phyloP scores from a whole-genome alignment of 208 protist species.

The Trypanosoma avium region DNA sequence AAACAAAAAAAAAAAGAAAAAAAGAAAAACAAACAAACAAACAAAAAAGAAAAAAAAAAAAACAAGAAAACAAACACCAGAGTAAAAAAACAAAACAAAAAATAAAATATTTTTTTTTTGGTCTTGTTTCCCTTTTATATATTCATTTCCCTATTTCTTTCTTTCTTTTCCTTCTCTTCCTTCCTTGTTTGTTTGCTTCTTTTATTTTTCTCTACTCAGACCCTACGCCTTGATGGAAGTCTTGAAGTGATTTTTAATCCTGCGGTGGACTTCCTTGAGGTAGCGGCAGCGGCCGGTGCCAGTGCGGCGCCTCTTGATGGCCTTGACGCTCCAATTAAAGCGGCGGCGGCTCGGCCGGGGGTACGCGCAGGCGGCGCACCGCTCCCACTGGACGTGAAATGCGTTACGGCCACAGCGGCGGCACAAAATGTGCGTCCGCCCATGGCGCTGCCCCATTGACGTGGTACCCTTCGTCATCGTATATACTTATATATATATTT shows the following conservation, averaged over 20 bases:
- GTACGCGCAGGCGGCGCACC: constrained; percentile 98
- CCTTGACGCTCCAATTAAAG: constrained; percentile 98
- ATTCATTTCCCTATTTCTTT: too few species aligned
- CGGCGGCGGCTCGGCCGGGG: constrained; percentile 95
- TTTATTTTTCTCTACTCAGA: too few species aligned
- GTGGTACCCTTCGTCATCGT: constrained; percentile 91
- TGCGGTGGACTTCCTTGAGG: constrained; percentile 96
- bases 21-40: constrained; percentile 23
- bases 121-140: too few species aligned
- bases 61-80: background rate
- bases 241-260: constrained; percentile 98
- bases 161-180: too few species aligned
- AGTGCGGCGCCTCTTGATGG: constrained; percentile 97
- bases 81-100: too few species aligned
- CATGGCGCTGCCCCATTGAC: constrained; percentile 88
- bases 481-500: constrained; percentile 18
- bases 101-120: too few species aligned
- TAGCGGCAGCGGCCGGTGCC: constrained; percentile 98
- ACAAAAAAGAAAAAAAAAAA: background rate
- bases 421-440: constrained; percentile 97
- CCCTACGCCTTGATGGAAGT: constrained; percentile 73
- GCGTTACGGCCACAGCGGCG: constrained; percentile 96
- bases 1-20: too few species aligned
- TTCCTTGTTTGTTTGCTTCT: too few species aligned
- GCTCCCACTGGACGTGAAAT: constrained; percentile 98